Percentiles rank a stretch among this genome's conserved stretches.
Conservation (phyloP, 2,329 filamentous ascomycete genomes). For the Botrytis aclada region DNA sequence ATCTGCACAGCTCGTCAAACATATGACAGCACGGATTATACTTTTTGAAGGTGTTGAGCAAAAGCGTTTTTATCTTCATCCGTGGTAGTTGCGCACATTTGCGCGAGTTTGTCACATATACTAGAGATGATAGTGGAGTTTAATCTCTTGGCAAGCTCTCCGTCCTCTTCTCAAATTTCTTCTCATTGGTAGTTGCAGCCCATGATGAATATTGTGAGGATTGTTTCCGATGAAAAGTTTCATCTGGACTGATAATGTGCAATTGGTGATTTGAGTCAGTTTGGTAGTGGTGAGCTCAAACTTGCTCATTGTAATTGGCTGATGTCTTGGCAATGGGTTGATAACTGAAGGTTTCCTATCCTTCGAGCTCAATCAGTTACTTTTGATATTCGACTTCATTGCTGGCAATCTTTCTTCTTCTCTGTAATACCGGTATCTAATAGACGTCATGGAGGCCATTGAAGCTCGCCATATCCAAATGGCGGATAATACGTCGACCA, state of each 20-base stretch:
- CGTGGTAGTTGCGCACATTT: conserved; percentile 9
- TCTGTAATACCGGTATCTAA: background rate
- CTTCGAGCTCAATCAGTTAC: background rate
- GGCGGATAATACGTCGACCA: conserved; percentile 17
- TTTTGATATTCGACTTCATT: background rate
- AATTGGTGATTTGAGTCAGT: background rate
- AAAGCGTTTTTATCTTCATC: background rate
- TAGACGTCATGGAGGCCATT: conserved; percentile 11
- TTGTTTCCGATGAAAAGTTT: conserved; percentile 1
- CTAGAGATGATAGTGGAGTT: background rate
- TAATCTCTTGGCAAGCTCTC: conserved; percentile 11
- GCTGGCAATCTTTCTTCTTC: background rate
- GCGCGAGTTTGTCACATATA: conserved; percentile 17
- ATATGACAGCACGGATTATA: background rate
- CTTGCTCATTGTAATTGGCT: conserved; percentile 11
- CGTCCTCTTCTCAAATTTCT: background rate
- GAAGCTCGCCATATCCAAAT: conserved; percentile 19
- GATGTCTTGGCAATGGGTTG: conserved; percentile 4
- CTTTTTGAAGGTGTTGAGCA: background rate
- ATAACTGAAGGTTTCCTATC: conserved; percentile 9
- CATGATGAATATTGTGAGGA: background rate
- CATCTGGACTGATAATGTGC: background rate
- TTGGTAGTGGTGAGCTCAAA: background rate
- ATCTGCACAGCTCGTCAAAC: background rate
- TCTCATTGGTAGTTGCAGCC: background rate